These are phyloP conservation scores for Tephrocybe rancida DNA, from an alignment of 768 basidiomycete genomes.

Conservation along the genomic window DNA sequence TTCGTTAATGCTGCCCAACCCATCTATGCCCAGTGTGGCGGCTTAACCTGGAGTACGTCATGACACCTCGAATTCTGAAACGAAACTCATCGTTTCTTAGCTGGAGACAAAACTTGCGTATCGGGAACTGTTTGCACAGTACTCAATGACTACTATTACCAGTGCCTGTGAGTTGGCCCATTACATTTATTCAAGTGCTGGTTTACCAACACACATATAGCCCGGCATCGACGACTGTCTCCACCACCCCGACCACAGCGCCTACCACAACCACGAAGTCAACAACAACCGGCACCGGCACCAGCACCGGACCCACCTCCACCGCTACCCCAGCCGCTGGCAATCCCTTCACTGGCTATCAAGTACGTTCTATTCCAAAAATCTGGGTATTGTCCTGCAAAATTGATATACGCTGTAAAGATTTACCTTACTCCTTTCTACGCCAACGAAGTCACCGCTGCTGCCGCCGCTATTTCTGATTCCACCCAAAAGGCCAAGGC, in stretches of 20 bases:
- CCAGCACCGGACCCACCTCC: conserved; percentile 25
- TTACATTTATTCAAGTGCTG: not conserved
- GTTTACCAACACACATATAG: conserved; percentile 6
- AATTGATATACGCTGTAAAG: conserved; percentile 23
- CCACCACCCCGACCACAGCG: conserved; percentile 14
- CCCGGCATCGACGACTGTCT: too few relatives aligned
- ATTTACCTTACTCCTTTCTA: conserved; percentile 59
- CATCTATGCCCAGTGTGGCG: conserved; percentile 57
- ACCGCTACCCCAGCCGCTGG: conserved; percentile 43
- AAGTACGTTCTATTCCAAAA: conserved; percentile 28
- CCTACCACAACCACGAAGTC: conserved; percentile 14
- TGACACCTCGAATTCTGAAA: not conserved
- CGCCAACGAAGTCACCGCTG: conserved; percentile 52
- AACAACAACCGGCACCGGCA: conserved; percentile 20
- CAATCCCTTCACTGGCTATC: conserved; percentile 56
- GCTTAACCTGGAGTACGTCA: conserved; percentile 45
- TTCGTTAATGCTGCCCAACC: conserved; percentile 45
- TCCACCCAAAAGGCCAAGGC: conserved; percentile 53
- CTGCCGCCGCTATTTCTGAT: conserved; percentile 50
- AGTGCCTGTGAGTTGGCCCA: conserved; percentile 37
- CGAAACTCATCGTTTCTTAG: conserved; percentile 19
- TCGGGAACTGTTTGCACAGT: conserved; percentile 34
- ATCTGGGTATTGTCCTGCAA: not conserved
- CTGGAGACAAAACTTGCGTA: conserved; percentile 42
- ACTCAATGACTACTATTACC: conserved; percentile 40